phyloP scores from a whole-genome alignment of 768 basidiomycete species.

The Pulveroboletus ravenelii region DNA sequence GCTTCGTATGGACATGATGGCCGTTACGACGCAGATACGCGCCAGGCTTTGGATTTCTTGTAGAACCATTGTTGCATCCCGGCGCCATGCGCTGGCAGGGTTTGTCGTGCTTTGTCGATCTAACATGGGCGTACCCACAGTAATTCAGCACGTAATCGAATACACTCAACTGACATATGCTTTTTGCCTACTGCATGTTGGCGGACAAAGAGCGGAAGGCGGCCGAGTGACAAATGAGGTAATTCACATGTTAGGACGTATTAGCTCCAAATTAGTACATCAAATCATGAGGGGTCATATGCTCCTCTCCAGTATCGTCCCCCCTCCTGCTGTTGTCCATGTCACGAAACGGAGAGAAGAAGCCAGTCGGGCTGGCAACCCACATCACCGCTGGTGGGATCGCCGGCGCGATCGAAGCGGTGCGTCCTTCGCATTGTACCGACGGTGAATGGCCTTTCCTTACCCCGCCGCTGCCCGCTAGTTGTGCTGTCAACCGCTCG shows the following conservation, averaged over 20 bases:
- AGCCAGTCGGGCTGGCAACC: slow-evolving; percentile 77
- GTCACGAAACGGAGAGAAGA: slow-evolving; percentile 59
- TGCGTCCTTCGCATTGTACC: slow-evolving; percentile 32
- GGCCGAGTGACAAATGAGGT: not conserved
- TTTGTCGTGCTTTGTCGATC: slow-evolving; percentile 8
- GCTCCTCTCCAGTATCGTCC: not conserved
- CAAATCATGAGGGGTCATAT: slow-evolving; percentile 20
- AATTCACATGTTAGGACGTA: slow-evolving; percentile 32
- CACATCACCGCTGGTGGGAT: slow-evolving; percentile 94
- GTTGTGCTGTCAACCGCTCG: slow-evolving; percentile 87
- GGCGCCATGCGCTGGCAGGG: slow-evolving; percentile 9
- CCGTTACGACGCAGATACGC: slow-evolving; percentile 10
- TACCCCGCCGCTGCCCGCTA: slow-evolving; percentile 23
- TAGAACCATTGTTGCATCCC: slow-evolving; percentile 21
- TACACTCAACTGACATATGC: slow-evolving; percentile 1
- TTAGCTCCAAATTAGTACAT: not conserved
- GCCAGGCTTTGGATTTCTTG: slow-evolving; percentile 1
- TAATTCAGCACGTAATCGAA: not conserved
- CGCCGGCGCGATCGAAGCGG: slow-evolving; percentile 91
- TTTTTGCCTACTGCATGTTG: not conserved
- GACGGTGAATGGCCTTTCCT: not conserved
- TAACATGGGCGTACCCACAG: slow-evolving; percentile 1
- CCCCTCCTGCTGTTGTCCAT: slow-evolving; percentile 27
- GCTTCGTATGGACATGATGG: slow-evolving; percentile 4
- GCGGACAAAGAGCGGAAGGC: slow-evolving; percentile 24